Evolutionary conservation across 768 basidiomycete species (phyloP), one percentile per base, ranked within the genome.

Genomic region (Tephrocybe sp.): DNA sequence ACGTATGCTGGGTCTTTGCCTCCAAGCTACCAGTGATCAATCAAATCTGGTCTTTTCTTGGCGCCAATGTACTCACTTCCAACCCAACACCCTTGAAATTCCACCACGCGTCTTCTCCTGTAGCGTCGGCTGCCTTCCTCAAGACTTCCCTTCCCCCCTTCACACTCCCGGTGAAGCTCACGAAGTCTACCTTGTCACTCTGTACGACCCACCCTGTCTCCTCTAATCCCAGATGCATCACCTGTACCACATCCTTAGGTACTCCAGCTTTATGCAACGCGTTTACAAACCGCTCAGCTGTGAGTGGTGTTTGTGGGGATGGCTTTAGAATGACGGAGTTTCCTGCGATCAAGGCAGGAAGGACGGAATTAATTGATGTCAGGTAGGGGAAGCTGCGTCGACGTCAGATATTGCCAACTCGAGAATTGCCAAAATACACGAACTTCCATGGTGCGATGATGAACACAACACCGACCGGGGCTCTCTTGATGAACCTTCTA

Each of bases 1-100:
- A 99, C 94, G 61, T 97, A 99, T 2, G 95, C 97, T 2, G 97
- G 93, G 61, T 99, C 97, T 67, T 99, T 98, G 1, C 97, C 97
- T 1, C 97, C 97, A 13, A 99, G 82, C 88, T 92, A 55, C 40
- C 16, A n/a, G n/a, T n/a, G n/a, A n/a, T 2, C 31, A 12, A 8
- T 12, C 23, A 23, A 46, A 10, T n/a, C n/a, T n/a, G n/a, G n/a
- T n/a, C n/a, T n/a, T n/a, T n/a, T n/a, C n/a, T n/a, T n/a, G n/a
- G n/a, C n/a, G n/a, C n/a, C n/a, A n/a, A n/a, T n/a, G n/a, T n/a
- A n/a, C 62, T 11, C 58, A 87, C 88, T 77, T 97, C 94, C 25
- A 97, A 74, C 0, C 79, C 90, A 15, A 93, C 88, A 4, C 90
- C 89, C 55, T 91, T 95, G 72, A 97, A 94, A 0, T 84, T 69